Base-by-base conservation (phyloP, 2,329 filamentous ascomycete species). In the Fusarium sp. region DNA sequence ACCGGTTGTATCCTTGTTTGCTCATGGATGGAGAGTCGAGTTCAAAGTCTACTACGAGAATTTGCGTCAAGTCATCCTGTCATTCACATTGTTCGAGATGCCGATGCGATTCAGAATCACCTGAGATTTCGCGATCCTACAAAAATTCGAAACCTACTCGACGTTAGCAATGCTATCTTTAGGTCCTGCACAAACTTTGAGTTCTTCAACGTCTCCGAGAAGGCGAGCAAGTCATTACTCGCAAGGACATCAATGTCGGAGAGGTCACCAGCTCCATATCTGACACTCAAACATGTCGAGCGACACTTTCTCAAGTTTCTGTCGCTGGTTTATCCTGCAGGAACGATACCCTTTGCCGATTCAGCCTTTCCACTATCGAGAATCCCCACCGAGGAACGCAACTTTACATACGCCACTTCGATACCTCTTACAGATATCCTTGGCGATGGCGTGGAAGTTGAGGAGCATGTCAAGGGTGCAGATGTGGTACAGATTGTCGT, bases 191-290 rank as follows among this genome's bases (percentile, higher is more conserved):
- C 90, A 13, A 94, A 92, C 71, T 87, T 91, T 67, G 92, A 94
- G 75, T 94, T 93, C 77, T 93, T 90, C 81, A 94, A 94, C 71
- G 82, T 92, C 18, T 90, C 90, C 3, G 91, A 93, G 74, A 82
- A 80, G 20, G 76, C 76, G 7, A 75, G 80, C 45, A 75, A 71
- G 70, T 75, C 70, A 27, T 58, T 55, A 5, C 27, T 67, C 44
- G 25, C 62, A 14, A 65, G 68, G 0, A 47, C 54, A 8, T 68
- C 71, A 46, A 79, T 55, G 77, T 79, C 60, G 78, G 70, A 73
- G 10, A 65, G 81, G 55, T 80, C 81, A 2, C 82, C 84, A 0
- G 86, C 88, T 4, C 88, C 89, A 0, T 91, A 91, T 69, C 79
- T 93, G 18, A 90, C 90, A 0, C 79, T 93, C 8, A 93, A 93